Conservation (phyloP, 805 yeast species). For the Phaffomyces antillensis region DNA sequence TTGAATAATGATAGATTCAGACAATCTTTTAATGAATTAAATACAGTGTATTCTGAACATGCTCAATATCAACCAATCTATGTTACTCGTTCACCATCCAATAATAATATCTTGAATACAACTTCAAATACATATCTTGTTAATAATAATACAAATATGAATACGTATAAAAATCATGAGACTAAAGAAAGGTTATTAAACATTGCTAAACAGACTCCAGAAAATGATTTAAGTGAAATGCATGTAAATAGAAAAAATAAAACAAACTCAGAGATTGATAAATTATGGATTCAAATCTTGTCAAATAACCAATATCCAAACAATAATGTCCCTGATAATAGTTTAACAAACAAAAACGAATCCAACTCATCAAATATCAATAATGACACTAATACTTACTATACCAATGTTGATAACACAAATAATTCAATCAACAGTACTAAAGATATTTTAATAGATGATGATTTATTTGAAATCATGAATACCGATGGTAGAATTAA, state of each 20-base stretch:
- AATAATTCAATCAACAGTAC: neutral
- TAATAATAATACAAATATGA: too few species aligned
- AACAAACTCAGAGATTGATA: conserved; percentile 17
- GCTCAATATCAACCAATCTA: neutral
- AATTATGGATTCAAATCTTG: conserved; percentile 21
- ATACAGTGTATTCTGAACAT: neutral
- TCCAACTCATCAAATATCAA: too few species aligned
- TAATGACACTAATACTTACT: neutral
- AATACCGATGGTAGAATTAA: neutral
- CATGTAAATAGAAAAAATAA: conserved; percentile 15
- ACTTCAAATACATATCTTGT: too few species aligned
- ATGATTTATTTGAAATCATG: too few species aligned
- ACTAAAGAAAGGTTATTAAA: too few species aligned
- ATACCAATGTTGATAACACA: neutral
- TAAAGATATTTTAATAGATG: too few species aligned
- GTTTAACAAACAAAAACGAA: neutral
- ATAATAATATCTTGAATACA: too few species aligned
- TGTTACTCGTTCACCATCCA: too few species aligned
- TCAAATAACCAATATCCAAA: conserved; percentile 6
- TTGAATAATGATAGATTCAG: neutral
- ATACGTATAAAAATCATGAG: too few species aligned
- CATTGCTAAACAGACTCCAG: too few species aligned
- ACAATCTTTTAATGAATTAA: neutral
- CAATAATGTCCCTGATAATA: neutral
- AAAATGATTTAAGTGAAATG: conserved; percentile 1